Evolutionary conservation across 805 yeast species (phyloP), one percentile per base, ranked within the genome.

Genomic region (Dipodascus geniculatus): DNA sequence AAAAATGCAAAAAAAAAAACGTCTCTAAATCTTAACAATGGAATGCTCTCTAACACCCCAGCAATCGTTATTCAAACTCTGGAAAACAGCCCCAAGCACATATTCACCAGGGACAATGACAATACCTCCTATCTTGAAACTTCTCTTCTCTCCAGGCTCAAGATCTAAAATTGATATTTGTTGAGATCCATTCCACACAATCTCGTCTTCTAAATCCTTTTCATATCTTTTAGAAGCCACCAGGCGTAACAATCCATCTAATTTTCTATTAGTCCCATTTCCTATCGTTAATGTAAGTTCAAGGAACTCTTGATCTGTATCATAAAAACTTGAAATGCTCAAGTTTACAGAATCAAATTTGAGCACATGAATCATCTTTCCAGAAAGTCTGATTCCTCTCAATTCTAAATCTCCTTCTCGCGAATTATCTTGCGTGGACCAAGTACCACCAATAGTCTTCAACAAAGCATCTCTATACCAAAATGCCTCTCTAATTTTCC

Each of bases 381-480:
- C 20, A 4, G 44, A n/a, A n/a, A 38, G 44, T n/a, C 44, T 14
- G 4, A 38, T 14, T 17, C 44, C 44, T n/a, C 44, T 14, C 44
- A 38, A 17, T 17, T 38, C 44, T n/a, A 38, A 14, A 17, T 38
- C 44, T 11, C 44, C 33, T 6, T 14, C 2, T 48, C 55, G 23
- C 23, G 54, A 23, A 9, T 22, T 22, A 2, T 47, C 53, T 19
- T 51, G 55, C 2, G 72, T 66, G 22, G 61, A 61, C 99, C 99
- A 91, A 1, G 66, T 60, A 1, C 96, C 96, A 1, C 68, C 65
- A 3, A 93, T 60, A 16, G 71, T 70, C 49, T 75, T 72, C 52
- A 91, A 69, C 1, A 93, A 65, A 56, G 76, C 75, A 54, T 84
- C 81, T 54, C 95, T 70, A 57, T 85, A 78, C 99, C 99, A 91